Percentiles rank a stretch among this genome's conserved stretches.
Conservation (phyloP, 805 yeast species). For the Maudiozyma bulderi region DNA sequence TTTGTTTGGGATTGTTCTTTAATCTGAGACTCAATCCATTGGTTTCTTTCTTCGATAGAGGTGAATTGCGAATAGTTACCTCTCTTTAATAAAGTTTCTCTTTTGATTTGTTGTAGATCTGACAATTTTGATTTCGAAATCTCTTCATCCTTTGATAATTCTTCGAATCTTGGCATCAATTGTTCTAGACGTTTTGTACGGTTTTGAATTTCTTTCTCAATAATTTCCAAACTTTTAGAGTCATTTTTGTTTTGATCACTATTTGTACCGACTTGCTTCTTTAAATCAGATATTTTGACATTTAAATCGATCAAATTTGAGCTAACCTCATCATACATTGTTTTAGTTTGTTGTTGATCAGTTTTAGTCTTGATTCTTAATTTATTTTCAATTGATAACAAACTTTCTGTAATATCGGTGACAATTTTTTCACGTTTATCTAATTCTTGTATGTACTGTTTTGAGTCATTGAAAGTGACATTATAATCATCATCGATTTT, state of each 20-base stretch:
- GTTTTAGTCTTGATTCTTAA: conserved; percentile 41
- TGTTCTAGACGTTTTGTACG: conserved; percentile 32
- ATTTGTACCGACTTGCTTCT: conserved; percentile 28
- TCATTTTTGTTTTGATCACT: conserved; percentile 26
- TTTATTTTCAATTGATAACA: conserved; percentile 39
- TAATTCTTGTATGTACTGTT: conserved; percentile 43
- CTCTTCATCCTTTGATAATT: conserved; percentile 34
- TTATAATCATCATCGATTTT: conserved; percentile 49
- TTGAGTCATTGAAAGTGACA: conserved; percentile 41
- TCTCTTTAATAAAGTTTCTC: conserved; percentile 57
- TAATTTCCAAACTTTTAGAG: conserved; percentile 17
- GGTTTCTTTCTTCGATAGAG: conserved; percentile 49
- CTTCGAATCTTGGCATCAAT: conserved; percentile 34
- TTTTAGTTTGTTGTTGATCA: conserved; percentile 47
- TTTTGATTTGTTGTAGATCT: conserved; percentile 42
- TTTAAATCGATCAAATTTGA: conserved; percentile 40
- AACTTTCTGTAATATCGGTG: conserved; percentile 35
- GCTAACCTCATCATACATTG: conserved; percentile 41
- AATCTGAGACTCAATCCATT: conserved; percentile 54
- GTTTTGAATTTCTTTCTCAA: conserved; percentile 25
- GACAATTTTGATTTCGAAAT: conserved; percentile 32
- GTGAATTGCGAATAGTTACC: conserved; percentile 56
- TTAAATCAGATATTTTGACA: conserved; percentile 37
- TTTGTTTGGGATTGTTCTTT: conserved; percentile 25
- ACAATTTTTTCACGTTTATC: conserved; percentile 51